phyloP scores from a whole-genome alignment of 2,329 filamentous ascomycete genomes.

The Talaromyces pinophilus region DNA sequence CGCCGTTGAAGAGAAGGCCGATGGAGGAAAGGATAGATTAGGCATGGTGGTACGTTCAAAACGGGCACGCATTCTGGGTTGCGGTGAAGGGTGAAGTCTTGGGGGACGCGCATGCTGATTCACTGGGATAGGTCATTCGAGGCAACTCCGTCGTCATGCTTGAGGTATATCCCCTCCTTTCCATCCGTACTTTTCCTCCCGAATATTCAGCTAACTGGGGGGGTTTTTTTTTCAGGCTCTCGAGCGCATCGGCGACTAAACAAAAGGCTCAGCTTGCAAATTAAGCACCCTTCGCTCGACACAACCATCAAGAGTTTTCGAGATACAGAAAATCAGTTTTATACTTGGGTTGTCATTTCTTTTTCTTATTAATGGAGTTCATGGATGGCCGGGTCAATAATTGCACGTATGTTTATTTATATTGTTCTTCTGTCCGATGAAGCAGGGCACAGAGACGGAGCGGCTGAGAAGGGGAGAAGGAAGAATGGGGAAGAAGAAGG shows the following conservation, averaged over 20 bases:
- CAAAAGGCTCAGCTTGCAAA: neutral
- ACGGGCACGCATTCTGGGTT: neutral
- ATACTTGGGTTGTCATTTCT: neutral
- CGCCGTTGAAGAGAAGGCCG: constrained; percentile 89
- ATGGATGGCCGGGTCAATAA: constrained; percentile 17
- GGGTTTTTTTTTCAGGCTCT: constrained; percentile 33
- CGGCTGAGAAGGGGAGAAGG: neutral
- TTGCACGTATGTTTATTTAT: neutral
- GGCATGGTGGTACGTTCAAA: constrained; percentile 81
- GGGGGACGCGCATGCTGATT: constrained; percentile 2
- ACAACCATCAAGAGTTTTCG: neutral
- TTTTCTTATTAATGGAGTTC: constrained; percentile 20
- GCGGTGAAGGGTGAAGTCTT: neutral
- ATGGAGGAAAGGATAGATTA: constrained; percentile 83
- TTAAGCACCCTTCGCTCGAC: neutral
- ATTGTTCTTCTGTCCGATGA: neutral
- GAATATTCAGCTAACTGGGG: neutral
- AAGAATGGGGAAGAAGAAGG: neutral
- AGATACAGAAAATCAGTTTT: neutral
- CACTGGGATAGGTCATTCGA: constrained; percentile 71
- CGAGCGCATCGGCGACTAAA: constrained; percentile 48
- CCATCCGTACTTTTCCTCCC: neutral
- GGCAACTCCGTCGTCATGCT: constrained; percentile 99
- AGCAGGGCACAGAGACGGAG: neutral
- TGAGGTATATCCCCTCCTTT: constrained; percentile 56